These are phyloP conservation scores for Cladobotryum protrusum DNA, from an alignment of 2,329 filamentous ascomycete genomes.

Conservation along the genomic window DNA sequence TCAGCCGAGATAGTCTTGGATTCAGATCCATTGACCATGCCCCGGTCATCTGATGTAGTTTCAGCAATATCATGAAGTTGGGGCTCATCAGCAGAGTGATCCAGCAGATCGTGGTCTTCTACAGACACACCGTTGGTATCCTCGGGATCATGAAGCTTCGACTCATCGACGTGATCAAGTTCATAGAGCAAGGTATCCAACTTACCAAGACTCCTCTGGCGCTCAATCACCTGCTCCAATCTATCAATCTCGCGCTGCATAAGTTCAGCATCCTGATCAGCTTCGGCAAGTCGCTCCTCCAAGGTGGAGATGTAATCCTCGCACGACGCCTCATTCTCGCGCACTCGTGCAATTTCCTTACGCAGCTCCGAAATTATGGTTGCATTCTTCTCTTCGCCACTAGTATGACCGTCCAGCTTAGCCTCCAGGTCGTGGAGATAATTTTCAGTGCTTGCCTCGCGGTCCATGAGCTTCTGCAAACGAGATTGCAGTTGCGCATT, in stretches of 20 bases:
- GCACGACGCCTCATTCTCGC: slow-evolving; percentile 82
- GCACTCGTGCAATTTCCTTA: slow-evolving; percentile 80
- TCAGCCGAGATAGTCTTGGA: background rate
- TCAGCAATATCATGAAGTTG: background rate
- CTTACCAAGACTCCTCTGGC: slow-evolving; percentile 90
- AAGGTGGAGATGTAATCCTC: slow-evolving; percentile 97
- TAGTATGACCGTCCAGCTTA: slow-evolving; percentile 83
- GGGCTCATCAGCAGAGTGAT: background rate
- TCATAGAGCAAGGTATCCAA: slow-evolving; percentile 89
- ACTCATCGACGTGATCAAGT: slow-evolving; percentile 69
- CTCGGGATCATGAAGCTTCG: slow-evolving; percentile 32
- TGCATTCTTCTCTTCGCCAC: slow-evolving; percentile 87
- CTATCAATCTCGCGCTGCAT: slow-evolving; percentile 97
- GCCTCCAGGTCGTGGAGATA: slow-evolving; percentile 89
- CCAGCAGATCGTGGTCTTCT: slow-evolving; percentile 34
- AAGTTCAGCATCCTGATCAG: slow-evolving; percentile 89
- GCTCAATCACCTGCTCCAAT: slow-evolving; percentile 89
- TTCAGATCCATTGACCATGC: background rate
- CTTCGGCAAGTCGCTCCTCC: slow-evolving; percentile 89
- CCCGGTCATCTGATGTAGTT: background rate
- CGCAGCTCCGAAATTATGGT: slow-evolving; percentile 79
- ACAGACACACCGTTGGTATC: slow-evolving; percentile 34
- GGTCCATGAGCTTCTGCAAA: slow-evolving; percentile 87
- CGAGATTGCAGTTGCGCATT: slow-evolving; percentile 83
- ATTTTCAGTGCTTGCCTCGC: slow-evolving; percentile 83